Conservation (phyloP, 2,329 filamentous ascomycete genomes). For the Diaporthe humulicola region DNA sequence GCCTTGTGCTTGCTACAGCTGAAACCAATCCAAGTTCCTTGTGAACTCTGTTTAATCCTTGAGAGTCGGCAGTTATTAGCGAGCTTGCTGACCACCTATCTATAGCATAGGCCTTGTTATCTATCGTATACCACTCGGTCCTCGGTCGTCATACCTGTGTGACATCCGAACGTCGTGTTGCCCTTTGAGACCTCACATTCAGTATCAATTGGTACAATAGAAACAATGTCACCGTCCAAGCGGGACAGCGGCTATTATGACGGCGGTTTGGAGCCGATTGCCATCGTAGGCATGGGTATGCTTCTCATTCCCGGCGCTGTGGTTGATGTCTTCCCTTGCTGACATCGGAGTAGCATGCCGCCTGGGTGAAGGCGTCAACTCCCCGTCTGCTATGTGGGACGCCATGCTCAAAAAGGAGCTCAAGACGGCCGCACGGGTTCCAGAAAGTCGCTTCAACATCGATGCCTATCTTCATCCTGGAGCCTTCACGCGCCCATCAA, state of each 20-base stretch:
- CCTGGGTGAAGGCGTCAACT: not conserved
- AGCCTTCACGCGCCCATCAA: not conserved
- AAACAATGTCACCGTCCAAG: not conserved
- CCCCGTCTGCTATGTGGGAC: not conserved
- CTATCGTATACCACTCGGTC: not conserved
- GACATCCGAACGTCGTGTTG: not conserved
- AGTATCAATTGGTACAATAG: too few relatives aligned
- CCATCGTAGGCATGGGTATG: conserved; percentile 9
- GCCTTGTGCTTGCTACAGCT: not conserved
- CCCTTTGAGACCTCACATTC: not conserved
- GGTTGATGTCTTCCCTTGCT: not conserved
- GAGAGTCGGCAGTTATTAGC: not conserved
- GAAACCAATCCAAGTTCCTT: not conserved
- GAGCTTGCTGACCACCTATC: not conserved
- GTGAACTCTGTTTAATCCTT: not conserved
- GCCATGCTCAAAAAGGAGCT: not conserved
- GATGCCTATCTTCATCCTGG: not conserved
- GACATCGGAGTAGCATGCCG: not conserved
- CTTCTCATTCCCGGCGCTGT: not conserved
- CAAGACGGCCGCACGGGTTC: not conserved
- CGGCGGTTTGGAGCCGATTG: not conserved
- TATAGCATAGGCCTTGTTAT: not conserved
- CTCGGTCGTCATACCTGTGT: not conserved
- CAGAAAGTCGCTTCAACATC: not conserved
- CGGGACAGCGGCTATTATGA: not conserved